Evolutionary conservation across 306 rosid species (phyloP).

Genomic region (Begonia peltatifolia): DNA sequence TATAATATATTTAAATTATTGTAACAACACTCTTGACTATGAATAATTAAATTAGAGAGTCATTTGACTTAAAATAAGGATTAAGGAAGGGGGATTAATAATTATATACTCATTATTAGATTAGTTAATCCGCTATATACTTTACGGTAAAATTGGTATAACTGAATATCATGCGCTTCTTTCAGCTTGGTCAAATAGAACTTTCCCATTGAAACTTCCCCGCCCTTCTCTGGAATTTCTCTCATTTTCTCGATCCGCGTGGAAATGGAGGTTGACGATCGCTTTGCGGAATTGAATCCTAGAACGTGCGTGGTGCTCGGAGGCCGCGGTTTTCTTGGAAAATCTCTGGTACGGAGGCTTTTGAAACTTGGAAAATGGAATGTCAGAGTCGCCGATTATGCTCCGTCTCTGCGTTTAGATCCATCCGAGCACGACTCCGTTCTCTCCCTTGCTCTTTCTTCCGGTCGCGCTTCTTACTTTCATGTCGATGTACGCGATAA

Average conservation of each 20-base stretch:
- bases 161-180: too few species aligned
- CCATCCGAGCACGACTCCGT: constrained; percentile 31
- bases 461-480: constrained; percentile 59
- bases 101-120: too few species aligned
- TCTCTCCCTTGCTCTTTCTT: constrained; percentile 39
- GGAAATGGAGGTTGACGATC: constrained; percentile 48
- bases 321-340: constrained; percentile 65
- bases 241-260: constrained; percentile 3
- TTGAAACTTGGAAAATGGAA: constrained; percentile 52
- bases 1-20: too few species aligned
- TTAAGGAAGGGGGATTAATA: too few species aligned
- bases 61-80: too few species aligned
- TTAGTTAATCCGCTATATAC: too few species aligned
- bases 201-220: constrained; percentile 1
- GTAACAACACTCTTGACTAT: too few species aligned
- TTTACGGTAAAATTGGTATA: too few species aligned
- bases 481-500: constrained; percentile 44
- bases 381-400: constrained; percentile 73
- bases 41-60: too few species aligned
- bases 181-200: too few species aligned
- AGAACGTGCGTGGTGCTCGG: constrained; percentile 73
- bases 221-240: constrained; percentile 6
- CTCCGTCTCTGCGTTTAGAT: constrained; percentile 35
- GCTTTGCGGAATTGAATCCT: constrained; percentile 33
- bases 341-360: constrained; percentile 49